Evolutionary conservation across 1,284 basidiomycete species (phyloP).

Genomic region (Taiwanofungus camphoratus): DNA sequence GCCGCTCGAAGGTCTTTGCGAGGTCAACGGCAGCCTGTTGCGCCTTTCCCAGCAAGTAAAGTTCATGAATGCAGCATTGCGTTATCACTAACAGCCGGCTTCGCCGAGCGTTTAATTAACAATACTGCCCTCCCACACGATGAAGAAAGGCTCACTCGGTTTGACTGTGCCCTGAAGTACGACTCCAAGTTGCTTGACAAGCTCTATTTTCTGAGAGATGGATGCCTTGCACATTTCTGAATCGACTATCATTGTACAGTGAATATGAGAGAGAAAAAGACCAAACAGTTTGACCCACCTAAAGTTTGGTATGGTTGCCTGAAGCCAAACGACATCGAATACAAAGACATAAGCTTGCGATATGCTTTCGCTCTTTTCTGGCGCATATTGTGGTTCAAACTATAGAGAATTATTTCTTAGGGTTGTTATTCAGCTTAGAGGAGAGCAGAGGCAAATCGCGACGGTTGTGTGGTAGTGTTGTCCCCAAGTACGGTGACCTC

Average conservation of each 20-base stretch:
- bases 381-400: conserved; percentile 71
- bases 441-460: not conserved
- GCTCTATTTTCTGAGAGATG: conserved; percentile 64
- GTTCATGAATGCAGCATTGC: conserved; percentile 88
- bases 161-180: conserved; percentile 84
- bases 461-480: conserved; percentile 9
- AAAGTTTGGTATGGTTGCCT: conserved; percentile 88
- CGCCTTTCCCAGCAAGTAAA: conserved; percentile 74
- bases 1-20: conserved; percentile 88
- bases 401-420: too few species aligned
- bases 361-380: conserved; percentile 92
- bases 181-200: conserved; percentile 65
- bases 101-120: conserved; percentile 25
- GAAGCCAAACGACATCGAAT: conserved; percentile 82
- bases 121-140: not conserved
- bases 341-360: conserved; percentile 86
- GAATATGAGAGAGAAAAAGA: conserved; percentile 6
- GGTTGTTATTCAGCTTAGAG: conserved; percentile 1
- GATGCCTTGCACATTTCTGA: conserved; percentile 79
- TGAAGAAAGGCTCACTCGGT: conserved; percentile 61
- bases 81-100: conserved; percentile 81
- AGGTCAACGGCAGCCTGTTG: conserved; percentile 76
- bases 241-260: conserved; percentile 52
- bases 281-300: conserved; percentile 38
- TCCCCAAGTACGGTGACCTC: conserved; percentile 4